Percentiles rank a stretch among this genome's conserved stretches.
phyloP scores from a whole-genome alignment of 1,284 basidiomycete genomes.

The Neonothopanus nambi region DNA sequence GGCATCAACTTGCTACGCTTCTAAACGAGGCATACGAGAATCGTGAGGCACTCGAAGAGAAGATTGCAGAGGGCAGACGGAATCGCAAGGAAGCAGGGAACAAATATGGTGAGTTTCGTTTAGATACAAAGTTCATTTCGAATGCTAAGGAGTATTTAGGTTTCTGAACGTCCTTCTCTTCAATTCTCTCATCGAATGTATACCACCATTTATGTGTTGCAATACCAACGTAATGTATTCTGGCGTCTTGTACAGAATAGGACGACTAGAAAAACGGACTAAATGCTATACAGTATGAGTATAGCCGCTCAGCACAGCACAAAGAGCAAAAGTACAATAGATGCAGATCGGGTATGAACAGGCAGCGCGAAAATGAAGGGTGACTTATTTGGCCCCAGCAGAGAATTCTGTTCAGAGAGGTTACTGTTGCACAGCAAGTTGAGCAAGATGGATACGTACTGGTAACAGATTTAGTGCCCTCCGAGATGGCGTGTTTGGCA shows the following conservation, averaged over 20 bases:
- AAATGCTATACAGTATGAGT: slow-evolving; percentile 11
- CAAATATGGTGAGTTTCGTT: slow-evolving; percentile 76
- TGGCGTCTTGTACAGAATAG: too few species aligned
- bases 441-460: slow-evolving; percentile 27
- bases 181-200: too few species aligned
- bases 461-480: slow-evolving; percentile 59
- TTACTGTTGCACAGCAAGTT: background rate
- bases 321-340: slow-evolving; percentile 9
- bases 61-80: slow-evolving; percentile 73
- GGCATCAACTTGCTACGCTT: slow-evolving; percentile 76
- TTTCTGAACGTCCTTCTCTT: slow-evolving; percentile 8
- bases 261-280: too few species aligned
- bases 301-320: slow-evolving; percentile 8
- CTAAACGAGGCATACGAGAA: slow-evolving; percentile 78
- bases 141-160: background rate
- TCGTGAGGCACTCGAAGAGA: slow-evolving; percentile 75
- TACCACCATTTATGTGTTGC: too few species aligned
- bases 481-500: slow-evolving; percentile 69
- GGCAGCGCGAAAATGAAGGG: slow-evolving; percentile 4
- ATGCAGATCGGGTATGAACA: slow-evolving; percentile 3
- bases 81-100: slow-evolving; percentile 86
- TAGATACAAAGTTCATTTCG: background rate
- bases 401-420: slow-evolving; percentile 30
- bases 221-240: too few species aligned
- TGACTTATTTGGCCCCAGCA: slow-evolving; percentile 24